A percentile compares a stretch with the other conserved stretches of the same genome.
phyloP scores from a whole-genome alignment of 495 filamentous ascomycete species.

The Elaphomyces granulatus region DNA sequence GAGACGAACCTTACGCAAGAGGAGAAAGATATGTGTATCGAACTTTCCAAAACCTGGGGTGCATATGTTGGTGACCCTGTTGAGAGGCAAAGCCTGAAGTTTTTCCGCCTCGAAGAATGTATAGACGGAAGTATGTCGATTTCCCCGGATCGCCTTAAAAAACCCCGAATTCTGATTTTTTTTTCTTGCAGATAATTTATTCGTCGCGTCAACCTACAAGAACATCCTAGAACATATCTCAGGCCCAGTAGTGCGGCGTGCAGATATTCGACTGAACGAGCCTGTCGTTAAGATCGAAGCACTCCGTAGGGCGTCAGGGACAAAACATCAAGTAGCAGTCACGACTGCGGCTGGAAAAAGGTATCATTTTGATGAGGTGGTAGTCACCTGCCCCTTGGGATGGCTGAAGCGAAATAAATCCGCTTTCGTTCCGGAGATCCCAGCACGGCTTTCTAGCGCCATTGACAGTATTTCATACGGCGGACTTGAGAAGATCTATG shows the following conservation, averaged over 20 bases:
- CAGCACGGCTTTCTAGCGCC: conserved; percentile 47
- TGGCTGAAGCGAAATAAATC: conserved; percentile 68
- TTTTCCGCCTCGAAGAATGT: conserved; percentile 90
- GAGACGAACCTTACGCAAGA: conserved; percentile 37
- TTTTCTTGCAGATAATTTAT: conserved; percentile 55
- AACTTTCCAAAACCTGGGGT: conserved; percentile 69
- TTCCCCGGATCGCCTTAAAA: not conserved
- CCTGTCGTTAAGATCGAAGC: conserved; percentile 41
- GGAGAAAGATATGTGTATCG: conserved; percentile 39
- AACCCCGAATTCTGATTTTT: not conserved
- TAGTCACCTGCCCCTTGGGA: conserved; percentile 74
- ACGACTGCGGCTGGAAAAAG: conserved; percentile 37
- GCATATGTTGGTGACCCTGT: conserved; percentile 73
- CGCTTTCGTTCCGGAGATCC: conserved; percentile 57
- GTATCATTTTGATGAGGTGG: conserved; percentile 64
- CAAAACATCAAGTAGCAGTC: conserved; percentile 31
- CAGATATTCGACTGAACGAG: conserved; percentile 42
- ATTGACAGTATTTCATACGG: conserved; percentile 76
- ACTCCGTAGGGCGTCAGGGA: conserved; percentile 5
- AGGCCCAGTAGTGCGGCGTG: conserved; percentile 42
- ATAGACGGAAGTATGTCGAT: conserved; percentile 65
- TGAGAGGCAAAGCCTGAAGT: conserved; percentile 69
- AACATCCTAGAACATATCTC: conserved; percentile 58
- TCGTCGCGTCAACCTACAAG: conserved; percentile 75
- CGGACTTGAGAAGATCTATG: conserved; percentile 80